Evolutionary conservation across 2,329 filamentous ascomycete species (phyloP).

Genomic region (Alternaria hordeiaustralica): DNA sequence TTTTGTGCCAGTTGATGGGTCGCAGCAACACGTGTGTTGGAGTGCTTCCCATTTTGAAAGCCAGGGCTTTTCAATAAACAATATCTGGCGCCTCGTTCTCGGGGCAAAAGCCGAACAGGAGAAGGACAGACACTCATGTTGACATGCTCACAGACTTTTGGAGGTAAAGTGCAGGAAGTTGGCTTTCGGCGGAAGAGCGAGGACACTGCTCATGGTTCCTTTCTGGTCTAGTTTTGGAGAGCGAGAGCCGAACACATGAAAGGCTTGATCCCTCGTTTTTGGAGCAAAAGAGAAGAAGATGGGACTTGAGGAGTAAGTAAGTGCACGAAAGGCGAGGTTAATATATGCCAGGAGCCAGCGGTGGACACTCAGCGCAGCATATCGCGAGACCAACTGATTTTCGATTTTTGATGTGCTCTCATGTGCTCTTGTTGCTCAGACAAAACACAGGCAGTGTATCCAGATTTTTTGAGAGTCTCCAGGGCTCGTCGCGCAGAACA

Average conservation of each 20-base stretch:
- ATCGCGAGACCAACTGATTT: neutral
- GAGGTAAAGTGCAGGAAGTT: neutral
- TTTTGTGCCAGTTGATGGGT: no score
- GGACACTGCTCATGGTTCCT: neutral
- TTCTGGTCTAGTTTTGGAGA: fast-evolving
- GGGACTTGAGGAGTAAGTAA: neutral
- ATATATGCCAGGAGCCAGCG: neutral
- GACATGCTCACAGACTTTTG: neutral
- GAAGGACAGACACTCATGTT: neutral
- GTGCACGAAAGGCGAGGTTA: neutral
- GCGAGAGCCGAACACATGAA: neutral
- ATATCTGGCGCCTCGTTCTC: no score
- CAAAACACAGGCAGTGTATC: neutral
- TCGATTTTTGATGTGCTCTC: neutral
- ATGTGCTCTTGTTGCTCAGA: neutral
- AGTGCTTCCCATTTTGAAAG: no score
- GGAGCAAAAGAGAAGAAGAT: neutral
- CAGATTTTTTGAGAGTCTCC: no score
- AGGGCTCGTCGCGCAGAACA: no score
- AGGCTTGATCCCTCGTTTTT: neutral
- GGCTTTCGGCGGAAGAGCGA: neutral
- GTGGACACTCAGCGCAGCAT: neutral
- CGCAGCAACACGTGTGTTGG: no score
- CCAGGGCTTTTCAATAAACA: no score
- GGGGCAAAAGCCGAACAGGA: neutral